These are phyloP conservation scores for Nitzschia sp. DNA, from an alignment of 108 stramenopile species.

Conservation along the genomic window DNA sequence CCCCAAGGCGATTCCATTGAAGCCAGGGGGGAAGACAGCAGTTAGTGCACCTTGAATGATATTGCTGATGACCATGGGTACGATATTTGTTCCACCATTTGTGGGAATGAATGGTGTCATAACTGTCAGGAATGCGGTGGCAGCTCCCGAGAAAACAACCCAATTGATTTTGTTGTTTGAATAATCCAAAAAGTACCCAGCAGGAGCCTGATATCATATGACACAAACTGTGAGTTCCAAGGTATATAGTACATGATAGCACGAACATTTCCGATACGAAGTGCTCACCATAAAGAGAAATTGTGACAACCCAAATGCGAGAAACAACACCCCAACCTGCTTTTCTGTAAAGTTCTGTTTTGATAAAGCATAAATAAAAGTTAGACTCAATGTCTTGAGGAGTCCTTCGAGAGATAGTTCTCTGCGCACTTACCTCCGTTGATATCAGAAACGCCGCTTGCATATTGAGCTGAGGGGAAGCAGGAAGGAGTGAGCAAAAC, in stretches of 20 bases:
- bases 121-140: constrained; percentile 56
- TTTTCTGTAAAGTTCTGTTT: constrained; percentile 50
- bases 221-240: too few relatives aligned
- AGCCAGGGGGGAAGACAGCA: constrained; percentile 65
- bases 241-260: too few relatives aligned
- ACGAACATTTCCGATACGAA: too few relatives aligned
- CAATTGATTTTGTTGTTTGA: constrained; percentile 60
- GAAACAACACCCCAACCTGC: constrained; percentile 68
- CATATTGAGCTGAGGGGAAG: constrained; percentile 57
- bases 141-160: constrained; percentile 43
- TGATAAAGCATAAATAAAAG: background rate
- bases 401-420: background rate
- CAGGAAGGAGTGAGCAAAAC: background rate
- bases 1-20: constrained; percentile 73
- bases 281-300: constrained; percentile 42
- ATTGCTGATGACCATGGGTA: constrained; percentile 57
- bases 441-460: constrained; percentile 72
- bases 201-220: constrained; percentile 42
- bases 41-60: constrained; percentile 66
- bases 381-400: background rate
- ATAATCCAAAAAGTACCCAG: constrained; percentile 74
- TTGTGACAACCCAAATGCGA: constrained; percentile 74
- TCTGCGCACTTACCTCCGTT: constrained; percentile 28
- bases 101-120: constrained; percentile 52
- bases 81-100: constrained; percentile 58